These are phyloP conservation scores for Colletotrichum tofieldiae DNA, from an alignment of 2,329 filamentous ascomycete species.

Conservation along the genomic window DNA sequence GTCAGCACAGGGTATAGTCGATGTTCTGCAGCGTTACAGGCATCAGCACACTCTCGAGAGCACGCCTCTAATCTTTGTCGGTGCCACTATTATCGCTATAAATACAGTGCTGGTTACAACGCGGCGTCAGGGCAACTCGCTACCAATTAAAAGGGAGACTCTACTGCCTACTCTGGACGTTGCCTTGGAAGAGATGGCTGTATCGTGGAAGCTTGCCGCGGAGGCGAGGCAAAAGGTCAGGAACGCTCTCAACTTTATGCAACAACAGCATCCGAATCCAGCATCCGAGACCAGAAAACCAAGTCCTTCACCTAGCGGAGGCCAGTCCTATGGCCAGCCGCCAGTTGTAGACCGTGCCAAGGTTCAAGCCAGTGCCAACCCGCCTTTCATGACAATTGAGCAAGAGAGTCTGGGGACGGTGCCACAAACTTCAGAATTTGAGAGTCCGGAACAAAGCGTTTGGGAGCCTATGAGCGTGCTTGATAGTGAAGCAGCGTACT, in stretches of 20 bases:
- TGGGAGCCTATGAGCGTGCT: constrained; percentile 17
- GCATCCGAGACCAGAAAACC: not conserved
- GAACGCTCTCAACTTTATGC: not conserved
- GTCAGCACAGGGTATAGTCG: not conserved
- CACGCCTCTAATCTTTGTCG: constrained; percentile 15
- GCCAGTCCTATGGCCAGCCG: not conserved
- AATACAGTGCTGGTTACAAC: constrained; percentile 21
- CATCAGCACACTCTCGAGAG: constrained; percentile 21
- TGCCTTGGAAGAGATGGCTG: constrained; percentile 15
- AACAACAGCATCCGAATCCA: not conserved
- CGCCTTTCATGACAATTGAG: not conserved
- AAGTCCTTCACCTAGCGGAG: not conserved
- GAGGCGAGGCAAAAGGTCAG: constrained; percentile 20
- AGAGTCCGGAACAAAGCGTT: not conserved
- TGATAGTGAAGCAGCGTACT: constrained; percentile 14
- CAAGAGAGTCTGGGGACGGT: no score
- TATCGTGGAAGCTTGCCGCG: constrained; percentile 21
- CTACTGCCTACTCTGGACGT: constrained; percentile 7
- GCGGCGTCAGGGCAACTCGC: constrained; percentile 2
- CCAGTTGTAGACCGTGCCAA: not conserved
- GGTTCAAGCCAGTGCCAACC: not conserved
- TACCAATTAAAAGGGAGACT: not conserved
- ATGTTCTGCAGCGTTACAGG: constrained; percentile 22
- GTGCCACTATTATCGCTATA: constrained; percentile 21
- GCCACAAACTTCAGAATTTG: not conserved